These are phyloP conservation scores for Tagetes erecta DNA, from an alignment of 129 eudicot genomes.

Conservation along the genomic window DNA sequence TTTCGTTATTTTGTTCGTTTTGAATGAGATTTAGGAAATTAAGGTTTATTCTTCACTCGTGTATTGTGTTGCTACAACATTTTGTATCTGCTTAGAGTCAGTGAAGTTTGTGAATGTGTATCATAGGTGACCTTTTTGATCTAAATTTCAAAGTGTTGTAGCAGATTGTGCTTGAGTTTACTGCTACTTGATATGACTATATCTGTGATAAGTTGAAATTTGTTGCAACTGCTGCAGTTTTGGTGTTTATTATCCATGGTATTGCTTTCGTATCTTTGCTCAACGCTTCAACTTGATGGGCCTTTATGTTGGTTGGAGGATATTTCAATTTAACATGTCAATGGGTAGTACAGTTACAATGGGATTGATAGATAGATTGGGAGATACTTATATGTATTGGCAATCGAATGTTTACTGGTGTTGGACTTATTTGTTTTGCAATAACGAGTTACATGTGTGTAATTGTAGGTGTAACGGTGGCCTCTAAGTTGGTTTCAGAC, in stretches of 20 bases:
- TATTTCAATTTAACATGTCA: too few relatives aligned
- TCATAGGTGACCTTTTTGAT: not conserved
- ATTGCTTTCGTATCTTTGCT: too few relatives aligned
- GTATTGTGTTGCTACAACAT: not conserved
- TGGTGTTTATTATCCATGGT: too few relatives aligned
- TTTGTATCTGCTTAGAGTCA: not conserved
- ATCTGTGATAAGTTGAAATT: too few relatives aligned
- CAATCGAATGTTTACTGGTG: not conserved
- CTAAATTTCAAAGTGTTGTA: not conserved
- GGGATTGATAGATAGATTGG: too few relatives aligned
- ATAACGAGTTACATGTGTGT: not conserved
- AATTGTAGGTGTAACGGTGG: slow-evolving; percentile 27
- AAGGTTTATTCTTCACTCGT: not conserved
- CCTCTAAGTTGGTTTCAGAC: slow-evolving; percentile 26
- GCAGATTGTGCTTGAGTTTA: not conserved
- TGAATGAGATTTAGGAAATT: not conserved
- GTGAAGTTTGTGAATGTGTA: not conserved
- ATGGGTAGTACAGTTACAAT: too few relatives aligned
- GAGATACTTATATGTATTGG: too few relatives aligned
- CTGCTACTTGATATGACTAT: not conserved
- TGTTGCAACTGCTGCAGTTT: too few relatives aligned
- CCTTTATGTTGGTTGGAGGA: too few relatives aligned
- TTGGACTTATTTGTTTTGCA: not conserved
- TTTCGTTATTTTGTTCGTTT: too few relatives aligned
- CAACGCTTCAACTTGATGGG: too few relatives aligned